Evolutionary conservation across 306 rosid species (phyloP), one percentile per base, ranked within the genome.

Genomic region (Boehmeria nivea): DNA sequence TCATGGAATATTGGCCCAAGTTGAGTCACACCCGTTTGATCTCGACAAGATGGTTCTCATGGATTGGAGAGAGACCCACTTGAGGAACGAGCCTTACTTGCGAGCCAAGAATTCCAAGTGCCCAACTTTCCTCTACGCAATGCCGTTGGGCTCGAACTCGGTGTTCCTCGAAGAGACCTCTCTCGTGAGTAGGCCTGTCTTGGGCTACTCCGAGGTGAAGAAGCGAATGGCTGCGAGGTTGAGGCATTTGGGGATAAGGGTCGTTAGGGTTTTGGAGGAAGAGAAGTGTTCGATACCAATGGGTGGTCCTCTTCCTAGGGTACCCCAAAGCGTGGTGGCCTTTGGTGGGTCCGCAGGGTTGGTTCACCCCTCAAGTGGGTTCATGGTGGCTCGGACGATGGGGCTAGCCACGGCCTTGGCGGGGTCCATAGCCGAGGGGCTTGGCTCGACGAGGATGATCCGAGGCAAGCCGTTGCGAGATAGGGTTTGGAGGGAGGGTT

Each of bases 261-360:
- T 89, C 69, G 79, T 60, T 31, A 75, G 78, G 40, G 26, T 89
- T 1, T 16, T 83, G 38, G 95, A 89, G 63, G 83, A 76, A 53
- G 97, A 89, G 75, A 89, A 86, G 77, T 89, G 97, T 37, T 67
- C 83, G 84, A 83, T 89, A 39, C 95, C 97, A 63, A 89, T 89
- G 97, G 95, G 95, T 31, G 97, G 97, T 15, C 78, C 90, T 54
- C 85, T 89, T 0, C 95, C 97, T 8, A 44, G 51, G 58, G 63
- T 79, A 8, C 88, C 95, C 3, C 88, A 86, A 55, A 67, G 68
- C n/a, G 81, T 81, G 54, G 75, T 86, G 83, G 88, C 88, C 13
- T 63, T 76, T 42, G 97, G 97, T 2, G 95, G 95, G 43, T 74
- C 54, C 57, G 78, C 90, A 3, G 95, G 97, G 65, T 18, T 86